phyloP scores from a whole-genome alignment of 176 grass and related monocot species.

The Leersia perrieri region DNA sequence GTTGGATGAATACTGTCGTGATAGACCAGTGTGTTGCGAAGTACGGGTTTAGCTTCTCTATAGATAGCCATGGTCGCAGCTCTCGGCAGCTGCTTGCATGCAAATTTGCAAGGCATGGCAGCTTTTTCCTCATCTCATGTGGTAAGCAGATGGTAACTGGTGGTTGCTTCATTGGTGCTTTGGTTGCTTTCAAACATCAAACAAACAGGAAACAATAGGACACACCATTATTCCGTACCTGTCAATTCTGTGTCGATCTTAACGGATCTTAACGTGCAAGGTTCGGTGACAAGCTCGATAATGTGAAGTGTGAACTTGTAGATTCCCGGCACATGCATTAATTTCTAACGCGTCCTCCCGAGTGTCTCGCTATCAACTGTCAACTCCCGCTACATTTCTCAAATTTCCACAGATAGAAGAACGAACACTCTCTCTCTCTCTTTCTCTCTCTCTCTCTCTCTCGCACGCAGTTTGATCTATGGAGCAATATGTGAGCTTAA shows the following conservation, averaged over 20 bases:
- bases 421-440: too few relatives aligned
- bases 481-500: background rate
- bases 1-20: background rate
- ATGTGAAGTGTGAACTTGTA: slow-evolving; percentile 18
- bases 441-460: background rate
- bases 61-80: background rate
- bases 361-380: background rate
- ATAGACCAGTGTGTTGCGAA: background rate
- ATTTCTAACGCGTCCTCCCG: background rate
- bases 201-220: background rate
- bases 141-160: background rate
- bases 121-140: background rate
- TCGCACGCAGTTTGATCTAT: background rate
- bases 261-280: background rate
- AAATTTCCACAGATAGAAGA: too few relatives aligned
- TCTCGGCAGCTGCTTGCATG: background rate
- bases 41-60: background rate
- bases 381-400: background rate
- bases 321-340: slow-evolving; percentile 27
- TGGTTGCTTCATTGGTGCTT: slow-evolving; percentile 33
- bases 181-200: slow-evolving; percentile 42
- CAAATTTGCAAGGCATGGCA: background rate
- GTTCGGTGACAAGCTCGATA: background rate
- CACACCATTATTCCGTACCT: background rate
- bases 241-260: slow-evolving; percentile 14